Percentiles rank a stretch among this genome's conserved stretches.
Conservation (phyloP, 805 yeast genomes). For the Ascoidea asiatica region DNA sequence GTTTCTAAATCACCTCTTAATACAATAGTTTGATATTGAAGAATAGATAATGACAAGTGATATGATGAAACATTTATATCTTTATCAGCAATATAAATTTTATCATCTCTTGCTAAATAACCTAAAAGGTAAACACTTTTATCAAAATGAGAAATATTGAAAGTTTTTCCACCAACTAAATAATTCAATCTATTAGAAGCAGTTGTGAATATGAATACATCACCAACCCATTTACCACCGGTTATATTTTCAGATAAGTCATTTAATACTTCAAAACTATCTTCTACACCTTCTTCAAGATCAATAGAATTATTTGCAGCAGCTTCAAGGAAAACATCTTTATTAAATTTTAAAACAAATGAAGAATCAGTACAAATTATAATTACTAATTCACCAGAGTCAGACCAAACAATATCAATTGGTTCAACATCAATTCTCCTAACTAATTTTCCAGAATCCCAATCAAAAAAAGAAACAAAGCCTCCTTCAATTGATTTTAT, state of each 20-base stretch:
- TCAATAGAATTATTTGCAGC: slow-evolving; percentile 42
- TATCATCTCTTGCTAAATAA: slow-evolving; percentile 81
- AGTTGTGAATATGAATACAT: slow-evolving; percentile 88
- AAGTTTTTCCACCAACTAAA: slow-evolving; percentile 86
- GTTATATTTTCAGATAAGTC: slow-evolving; percentile 73
- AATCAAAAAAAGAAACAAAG: slow-evolving; percentile 79
- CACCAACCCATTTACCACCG: slow-evolving; percentile 95
- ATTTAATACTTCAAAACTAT: slow-evolving; percentile 69
- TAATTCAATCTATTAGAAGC: slow-evolving; percentile 79
- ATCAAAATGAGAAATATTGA: slow-evolving; percentile 87
- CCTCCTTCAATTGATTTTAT: slow-evolving; percentile 56
- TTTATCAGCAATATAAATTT: slow-evolving; percentile 83
- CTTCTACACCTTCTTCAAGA: slow-evolving; percentile 82
- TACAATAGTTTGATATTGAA: slow-evolving; percentile 92
- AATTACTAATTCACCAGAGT: slow-evolving; percentile 79
- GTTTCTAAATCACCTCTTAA: slow-evolving; percentile 88
- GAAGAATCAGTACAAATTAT: slow-evolving; percentile 59
- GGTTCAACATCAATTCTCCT: slow-evolving; percentile 86
- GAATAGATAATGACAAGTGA: slow-evolving; percentile 68
- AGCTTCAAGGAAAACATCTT: slow-evolving; percentile 52
- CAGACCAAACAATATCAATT: slow-evolving; percentile 80
- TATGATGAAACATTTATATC: slow-evolving; percentile 74
- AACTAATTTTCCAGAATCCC: slow-evolving; percentile 80
- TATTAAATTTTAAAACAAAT: slow-evolving; percentile 64
- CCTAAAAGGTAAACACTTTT: slow-evolving; percentile 78